Base-by-base conservation (phyloP, 2,329 filamentous ascomycete species). In the Chaetomium olivaceum region DNA sequence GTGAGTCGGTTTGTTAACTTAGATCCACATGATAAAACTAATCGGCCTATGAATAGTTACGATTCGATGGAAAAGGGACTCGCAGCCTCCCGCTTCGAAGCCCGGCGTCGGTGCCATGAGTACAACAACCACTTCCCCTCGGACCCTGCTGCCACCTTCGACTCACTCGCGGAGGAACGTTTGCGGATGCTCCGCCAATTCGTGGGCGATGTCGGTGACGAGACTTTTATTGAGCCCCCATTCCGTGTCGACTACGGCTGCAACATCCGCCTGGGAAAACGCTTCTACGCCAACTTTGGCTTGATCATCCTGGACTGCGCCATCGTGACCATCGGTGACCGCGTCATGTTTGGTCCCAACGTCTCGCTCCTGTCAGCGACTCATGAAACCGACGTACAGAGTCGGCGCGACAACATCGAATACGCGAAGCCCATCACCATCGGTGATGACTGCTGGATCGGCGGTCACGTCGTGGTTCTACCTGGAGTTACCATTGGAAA, bases 381-480 rank as follows among this genome's bases (percentile, higher is more conserved):
- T 0, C 91, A 95, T 75, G 90, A 91, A 58, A 80, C 90, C 0
- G 89, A 90, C 70, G 80, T 84, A 0, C 78, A 79, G 61, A 80
- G 78, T 1, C 79, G 83, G 21, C 76, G 82, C 27, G 79, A 82
- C 46, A 29, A 23, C 12, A n/a, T 62, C 39, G 93, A 96, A 76
- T 73, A 80, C 9, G 93, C 92, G 0, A 87, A 85, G 70, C 85
- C 90, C 14, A 91, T 97, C 67, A 83, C 81, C 43, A 87, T 96
- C 63, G 91, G 89, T 0, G 88, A 92, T 69, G 92, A 96, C 79
- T 91, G 91, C 77, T 92, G 91, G 91, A 78, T 94, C 39, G 91
- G 89, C 0, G 90, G 90, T 0, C 89, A 88, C 73, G 87, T 87
- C 4, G 86, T 82, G 27, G 85, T 96, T 23, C 79, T 94, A 56